Percentiles rank a stretch among this genome's conserved stretches.
Evolutionary conservation across 1,284 basidiomycete species (phyloP).

Genomic region (Takashimella tepidaria): DNA sequence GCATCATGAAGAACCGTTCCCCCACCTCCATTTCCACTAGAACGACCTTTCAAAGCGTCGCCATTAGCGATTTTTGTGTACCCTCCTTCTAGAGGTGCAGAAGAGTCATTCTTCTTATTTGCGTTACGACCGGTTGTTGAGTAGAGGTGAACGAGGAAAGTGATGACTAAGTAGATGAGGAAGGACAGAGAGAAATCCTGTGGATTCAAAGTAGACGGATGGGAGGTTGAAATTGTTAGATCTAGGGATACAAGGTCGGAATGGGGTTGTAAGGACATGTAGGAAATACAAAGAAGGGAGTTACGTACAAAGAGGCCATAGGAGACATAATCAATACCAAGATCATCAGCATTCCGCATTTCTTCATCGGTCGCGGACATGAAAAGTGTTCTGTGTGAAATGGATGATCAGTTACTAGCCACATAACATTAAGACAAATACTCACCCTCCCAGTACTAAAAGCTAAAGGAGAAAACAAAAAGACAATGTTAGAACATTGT

Average conservation of each 20-base stretch:
- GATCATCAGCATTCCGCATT: slow-evolving; percentile 58
- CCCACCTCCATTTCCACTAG: background rate
- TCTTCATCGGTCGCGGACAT: slow-evolving; percentile 91
- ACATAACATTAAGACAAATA: no score
- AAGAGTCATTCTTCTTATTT: background rate
- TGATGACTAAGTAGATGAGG: slow-evolving; percentile 66
- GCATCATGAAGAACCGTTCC: slow-evolving; percentile 1
- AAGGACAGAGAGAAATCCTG: slow-evolving; percentile 66
- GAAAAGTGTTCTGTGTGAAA: slow-evolving; percentile 60
- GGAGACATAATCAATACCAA: slow-evolving; percentile 80
- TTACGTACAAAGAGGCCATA: slow-evolving; percentile 70
- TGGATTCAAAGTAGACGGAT: background rate
- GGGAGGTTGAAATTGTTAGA: background rate
- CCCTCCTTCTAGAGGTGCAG: slow-evolving; percentile 17
- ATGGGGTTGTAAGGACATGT: no score
- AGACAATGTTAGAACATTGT: background rate
- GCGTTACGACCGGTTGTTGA: slow-evolving; percentile 60
- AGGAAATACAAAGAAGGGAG: no score
- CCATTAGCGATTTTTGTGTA: slow-evolving; percentile 27
- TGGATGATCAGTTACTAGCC: no score
- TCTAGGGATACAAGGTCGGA: slow-evolving; percentile 2
- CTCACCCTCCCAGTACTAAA: slow-evolving; percentile 59
- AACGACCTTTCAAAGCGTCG: slow-evolving; percentile 3
- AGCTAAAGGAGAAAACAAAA: slow-evolving; percentile 41
- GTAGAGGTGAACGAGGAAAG: slow-evolving; percentile 58